Percentiles rank a stretch among this genome's conserved stretches.
Conservation (phyloP, 73 alveolate species). For the Paramecium caudatum region DNA sequence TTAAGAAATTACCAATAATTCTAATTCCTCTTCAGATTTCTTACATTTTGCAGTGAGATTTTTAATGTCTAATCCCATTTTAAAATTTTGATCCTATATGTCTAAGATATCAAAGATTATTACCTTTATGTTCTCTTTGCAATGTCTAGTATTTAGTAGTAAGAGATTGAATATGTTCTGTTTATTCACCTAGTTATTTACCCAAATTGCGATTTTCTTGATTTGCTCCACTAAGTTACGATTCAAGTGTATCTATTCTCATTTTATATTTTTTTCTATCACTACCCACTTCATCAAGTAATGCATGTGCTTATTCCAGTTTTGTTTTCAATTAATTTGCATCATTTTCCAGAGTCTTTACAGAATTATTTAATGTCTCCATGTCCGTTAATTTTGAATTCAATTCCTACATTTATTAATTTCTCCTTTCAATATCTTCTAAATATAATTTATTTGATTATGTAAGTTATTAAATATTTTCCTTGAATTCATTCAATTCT, state of each 20-base stretch:
- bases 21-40: slow-evolving; percentile 43
- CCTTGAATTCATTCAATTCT: background rate
- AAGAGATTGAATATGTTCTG: background rate
- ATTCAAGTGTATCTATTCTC: background rate
- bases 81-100: background rate
- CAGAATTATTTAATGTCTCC: background rate
- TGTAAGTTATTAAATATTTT: background rate
- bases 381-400: background rate
- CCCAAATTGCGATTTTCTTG: slow-evolving; percentile 38
- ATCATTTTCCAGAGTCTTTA: background rate
- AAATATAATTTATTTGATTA: slow-evolving; percentile 23
- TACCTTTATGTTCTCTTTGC: slow-evolving; percentile 18
- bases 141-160: background rate
- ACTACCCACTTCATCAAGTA: background rate
- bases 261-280: background rate
- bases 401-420: background rate
- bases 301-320: background rate
- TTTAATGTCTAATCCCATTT: background rate
- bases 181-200: background rate
- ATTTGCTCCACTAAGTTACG: background rate
- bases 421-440: slow-evolving; percentile 25
- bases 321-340: background rate
- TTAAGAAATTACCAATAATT: background rate
- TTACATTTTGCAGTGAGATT: background rate
- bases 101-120: background rate